These are phyloP conservation scores for Talaromyces marneffei DNA, from an alignment of 2,329 filamentous ascomycete genomes.

Conservation along the genomic window DNA sequence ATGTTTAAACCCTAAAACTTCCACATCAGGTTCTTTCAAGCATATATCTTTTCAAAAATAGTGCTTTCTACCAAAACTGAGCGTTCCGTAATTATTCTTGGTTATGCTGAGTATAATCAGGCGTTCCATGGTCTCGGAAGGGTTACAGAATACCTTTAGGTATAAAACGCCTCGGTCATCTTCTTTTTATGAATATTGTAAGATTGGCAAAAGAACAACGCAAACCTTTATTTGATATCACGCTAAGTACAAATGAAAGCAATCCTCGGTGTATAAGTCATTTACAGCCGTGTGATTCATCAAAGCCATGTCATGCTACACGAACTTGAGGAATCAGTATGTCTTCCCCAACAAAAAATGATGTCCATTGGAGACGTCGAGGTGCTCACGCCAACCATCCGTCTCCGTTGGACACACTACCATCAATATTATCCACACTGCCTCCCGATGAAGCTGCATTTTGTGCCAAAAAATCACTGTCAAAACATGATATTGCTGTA, in stretches of 20 bases:
- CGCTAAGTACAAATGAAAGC: neutral
- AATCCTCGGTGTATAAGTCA: neutral
- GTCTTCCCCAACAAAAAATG: neutral
- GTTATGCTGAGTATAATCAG: too few relatives aligned
- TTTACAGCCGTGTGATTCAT: neutral
- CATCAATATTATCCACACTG: neutral
- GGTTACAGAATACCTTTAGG: too few relatives aligned
- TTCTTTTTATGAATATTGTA: too few relatives aligned
- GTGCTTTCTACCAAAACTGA: too few relatives aligned
- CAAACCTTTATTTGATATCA: too few relatives aligned
- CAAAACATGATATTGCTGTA: slow-evolving; percentile 37
- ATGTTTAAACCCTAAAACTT: neutral
- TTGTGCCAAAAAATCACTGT: slow-evolving; percentile 22
- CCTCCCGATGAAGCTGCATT: neutral
- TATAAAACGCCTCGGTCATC: slow-evolving; percentile 18
- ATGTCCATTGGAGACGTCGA: neutral
- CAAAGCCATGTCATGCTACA: neutral
- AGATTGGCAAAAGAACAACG: too few relatives aligned
- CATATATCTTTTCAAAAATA: too few relatives aligned
- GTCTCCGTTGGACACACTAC: neutral
- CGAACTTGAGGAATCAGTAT: neutral
- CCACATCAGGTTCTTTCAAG: too few relatives aligned
- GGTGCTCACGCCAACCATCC: neutral
- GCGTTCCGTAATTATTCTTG: too few relatives aligned
- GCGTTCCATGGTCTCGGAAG: too few relatives aligned